These are phyloP conservation scores for Juncus inflexus DNA, from an alignment of 176 grass and related monocot genomes.

Conservation along the genomic window DNA sequence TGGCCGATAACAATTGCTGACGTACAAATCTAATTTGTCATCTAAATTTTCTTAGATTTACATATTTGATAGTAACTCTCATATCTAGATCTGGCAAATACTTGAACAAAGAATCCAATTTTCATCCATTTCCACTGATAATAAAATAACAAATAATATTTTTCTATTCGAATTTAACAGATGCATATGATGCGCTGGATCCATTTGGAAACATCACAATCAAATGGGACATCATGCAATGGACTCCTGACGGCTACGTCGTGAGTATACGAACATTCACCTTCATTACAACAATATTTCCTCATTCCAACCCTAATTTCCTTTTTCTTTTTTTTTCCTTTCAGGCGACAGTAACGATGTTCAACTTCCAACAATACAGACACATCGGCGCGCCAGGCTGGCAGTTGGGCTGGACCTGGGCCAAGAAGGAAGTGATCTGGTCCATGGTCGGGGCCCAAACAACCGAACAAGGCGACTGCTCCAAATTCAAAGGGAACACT, in stretches of 20 bases:
- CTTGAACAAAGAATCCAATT: too few species aligned
- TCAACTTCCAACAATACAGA: constrained; percentile 75
- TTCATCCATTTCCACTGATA: neutral
- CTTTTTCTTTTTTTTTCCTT: constrained; percentile 21
- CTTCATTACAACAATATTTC: neutral
- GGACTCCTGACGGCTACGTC: constrained; percentile 90
- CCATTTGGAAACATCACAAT: constrained; percentile 84
- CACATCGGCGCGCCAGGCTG: constrained; percentile 74
- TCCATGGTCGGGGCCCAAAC: constrained; percentile 73
- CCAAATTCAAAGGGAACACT: constrained; percentile 45
- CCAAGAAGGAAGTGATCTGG: constrained; percentile 90
- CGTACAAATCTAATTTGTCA: too few species aligned
- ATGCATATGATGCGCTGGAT: constrained; percentile 81
- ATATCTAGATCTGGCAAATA: too few species aligned
- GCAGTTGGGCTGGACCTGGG: constrained; percentile 82
- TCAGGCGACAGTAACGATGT: constrained; percentile 78
- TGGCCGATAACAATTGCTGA: too few species aligned
- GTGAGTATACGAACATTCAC: constrained; percentile 50
- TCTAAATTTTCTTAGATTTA: too few species aligned
- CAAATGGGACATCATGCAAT: constrained; percentile 85
- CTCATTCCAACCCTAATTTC: neutral
- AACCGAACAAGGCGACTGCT: constrained; percentile 88
- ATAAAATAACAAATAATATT: constrained; percentile 11
- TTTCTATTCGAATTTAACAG: constrained; percentile 35
- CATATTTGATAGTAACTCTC: too few species aligned